Evolutionary conservation across 164 flowering plant species (phyloP).

Genomic region (Stephania yunnanensis): DNA sequence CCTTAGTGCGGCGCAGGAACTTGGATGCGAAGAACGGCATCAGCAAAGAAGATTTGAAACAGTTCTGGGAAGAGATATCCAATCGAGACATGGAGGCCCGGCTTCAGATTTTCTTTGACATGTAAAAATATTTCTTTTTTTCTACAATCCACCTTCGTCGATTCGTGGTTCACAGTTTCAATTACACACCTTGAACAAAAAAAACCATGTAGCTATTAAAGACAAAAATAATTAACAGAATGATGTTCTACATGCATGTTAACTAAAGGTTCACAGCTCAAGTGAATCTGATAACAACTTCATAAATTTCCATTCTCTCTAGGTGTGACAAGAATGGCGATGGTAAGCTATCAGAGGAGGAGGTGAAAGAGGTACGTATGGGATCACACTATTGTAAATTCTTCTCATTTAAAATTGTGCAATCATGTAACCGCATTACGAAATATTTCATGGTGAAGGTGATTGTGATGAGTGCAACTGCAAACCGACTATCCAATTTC

Average conservation of each 20-base stretch:
- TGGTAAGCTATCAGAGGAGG: constrained; percentile 82
- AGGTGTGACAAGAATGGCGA: constrained; percentile 99
- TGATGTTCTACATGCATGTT: too few relatives aligned
- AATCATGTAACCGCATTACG: too few relatives aligned
- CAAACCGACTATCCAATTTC: constrained; percentile 73
- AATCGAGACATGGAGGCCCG: constrained; percentile 62
- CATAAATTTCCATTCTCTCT: constrained; percentile 7
- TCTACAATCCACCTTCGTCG: neutral
- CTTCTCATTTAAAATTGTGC: too few relatives aligned
- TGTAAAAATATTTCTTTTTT: constrained; percentile 37
- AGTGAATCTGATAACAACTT: too few relatives aligned
- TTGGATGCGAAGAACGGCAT: constrained; percentile 44
- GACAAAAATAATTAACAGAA: too few relatives aligned
- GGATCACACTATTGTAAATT: too few relatives aligned
- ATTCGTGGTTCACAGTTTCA: neutral
- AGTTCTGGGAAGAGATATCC: constrained; percentile 82
- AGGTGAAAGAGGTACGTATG: constrained; percentile 62
- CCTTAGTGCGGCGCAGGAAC: constrained; percentile 62
- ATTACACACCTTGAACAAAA: neutral
- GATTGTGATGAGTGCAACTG: constrained; percentile 80
- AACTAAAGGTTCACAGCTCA: too few relatives aligned
- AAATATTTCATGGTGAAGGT: constrained; percentile 11
- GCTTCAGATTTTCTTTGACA: constrained; percentile 94
- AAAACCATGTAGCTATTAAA: neutral
- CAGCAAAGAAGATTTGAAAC: constrained; percentile 35